Conservation (phyloP, 1,139 yeast genomes). For the Yamadazyma taylorii region DNA sequence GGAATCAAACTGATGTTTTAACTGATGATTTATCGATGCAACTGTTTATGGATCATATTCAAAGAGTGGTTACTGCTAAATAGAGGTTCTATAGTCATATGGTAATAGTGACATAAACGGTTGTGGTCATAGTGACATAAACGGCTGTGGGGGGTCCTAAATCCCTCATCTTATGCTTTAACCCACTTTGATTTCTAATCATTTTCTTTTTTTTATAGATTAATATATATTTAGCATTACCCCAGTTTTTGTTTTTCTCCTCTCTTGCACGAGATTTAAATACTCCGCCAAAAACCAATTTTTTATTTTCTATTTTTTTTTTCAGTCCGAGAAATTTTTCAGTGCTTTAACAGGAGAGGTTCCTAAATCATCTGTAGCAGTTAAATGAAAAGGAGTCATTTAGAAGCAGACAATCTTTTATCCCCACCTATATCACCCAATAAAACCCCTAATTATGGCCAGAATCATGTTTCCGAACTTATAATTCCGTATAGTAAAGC, state of each 20-base stretch:
- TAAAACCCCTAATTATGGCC: constrained; percentile 7
- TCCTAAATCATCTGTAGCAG: no score
- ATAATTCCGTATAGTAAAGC: constrained; percentile 7
- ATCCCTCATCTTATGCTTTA: neutral
- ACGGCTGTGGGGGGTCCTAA: no score
- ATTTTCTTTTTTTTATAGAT: neutral
- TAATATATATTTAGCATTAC: constrained; percentile 2
- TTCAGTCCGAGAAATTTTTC: neutral
- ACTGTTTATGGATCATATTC: constrained; percentile 62
- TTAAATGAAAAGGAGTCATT: constrained; percentile 9
- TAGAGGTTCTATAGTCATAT: no score
- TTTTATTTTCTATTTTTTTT: no score
- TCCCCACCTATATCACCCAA: constrained; percentile 13
- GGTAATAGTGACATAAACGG: no score
- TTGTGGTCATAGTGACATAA: no score
- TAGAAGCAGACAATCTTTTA: constrained; percentile 3
- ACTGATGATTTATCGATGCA: constrained; percentile 75
- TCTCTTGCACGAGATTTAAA: no score
- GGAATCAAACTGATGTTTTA: constrained; percentile 42
- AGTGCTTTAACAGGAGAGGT: no score
- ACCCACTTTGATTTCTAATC: neutral
- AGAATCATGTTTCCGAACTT: constrained; percentile 3
- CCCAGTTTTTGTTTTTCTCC: constrained; percentile 8
- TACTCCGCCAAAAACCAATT: no score
- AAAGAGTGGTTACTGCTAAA: constrained; percentile 31